Percentiles rank a stretch among this genome's conserved stretches.
Conservation (phyloP, 2,329 filamentous ascomycete genomes). For the Sodiomyces alkalinus region DNA sequence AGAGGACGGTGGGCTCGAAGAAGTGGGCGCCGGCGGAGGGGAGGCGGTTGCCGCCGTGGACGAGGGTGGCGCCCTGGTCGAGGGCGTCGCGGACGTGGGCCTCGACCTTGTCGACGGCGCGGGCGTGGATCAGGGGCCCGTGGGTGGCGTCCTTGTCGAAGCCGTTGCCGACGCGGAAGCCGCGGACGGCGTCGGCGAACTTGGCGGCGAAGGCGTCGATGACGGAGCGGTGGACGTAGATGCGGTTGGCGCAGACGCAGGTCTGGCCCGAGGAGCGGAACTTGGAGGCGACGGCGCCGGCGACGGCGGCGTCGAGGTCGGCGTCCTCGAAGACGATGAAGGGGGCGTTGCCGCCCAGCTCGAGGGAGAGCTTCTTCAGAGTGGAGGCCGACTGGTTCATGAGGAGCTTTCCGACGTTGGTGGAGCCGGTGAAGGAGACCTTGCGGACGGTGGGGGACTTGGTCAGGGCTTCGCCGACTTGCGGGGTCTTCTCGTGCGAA, state of each 20-base stretch:
- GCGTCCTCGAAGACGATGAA: constrained; percentile 97
- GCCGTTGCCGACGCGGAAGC: constrained; percentile 62
- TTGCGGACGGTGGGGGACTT: constrained; percentile 68
- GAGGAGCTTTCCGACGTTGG: constrained; percentile 52
- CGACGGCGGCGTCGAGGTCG: constrained; percentile 70
- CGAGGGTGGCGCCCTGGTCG: constrained; percentile 59
- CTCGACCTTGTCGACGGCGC: constrained; percentile 66
- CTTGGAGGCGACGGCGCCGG: constrained; percentile 72
- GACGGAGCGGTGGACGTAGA: constrained; percentile 65
- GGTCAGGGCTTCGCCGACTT: constrained; percentile 64
- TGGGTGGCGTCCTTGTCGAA: constrained; percentile 59
- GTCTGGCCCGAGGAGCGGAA: constrained; percentile 94
- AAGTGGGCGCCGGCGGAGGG: constrained; percentile 72
- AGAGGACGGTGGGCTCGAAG: constrained; percentile 78
- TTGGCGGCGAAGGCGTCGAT: constrained; percentile 59
- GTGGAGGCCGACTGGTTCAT: constrained; percentile 83
- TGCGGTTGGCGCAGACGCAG: constrained; percentile 77
- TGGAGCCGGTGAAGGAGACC: constrained; percentile 84
- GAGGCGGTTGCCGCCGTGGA: constrained; percentile 60
- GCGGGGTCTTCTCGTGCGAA: constrained; percentile 62
- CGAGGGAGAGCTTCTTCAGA: constrained; percentile 71
- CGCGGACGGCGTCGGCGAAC: constrained; percentile 56
- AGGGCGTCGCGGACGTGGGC: constrained; percentile 67
- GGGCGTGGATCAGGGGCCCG: constrained; percentile 72
- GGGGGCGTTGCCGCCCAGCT: constrained; percentile 87